Percentiles rank a stretch among this genome's conserved stretches.
These are phyloP conservation scores for Aspergillaceae sp. DNA, from an alignment of 2,329 filamentous ascomycete genomes.

Conservation along the genomic window DNA sequence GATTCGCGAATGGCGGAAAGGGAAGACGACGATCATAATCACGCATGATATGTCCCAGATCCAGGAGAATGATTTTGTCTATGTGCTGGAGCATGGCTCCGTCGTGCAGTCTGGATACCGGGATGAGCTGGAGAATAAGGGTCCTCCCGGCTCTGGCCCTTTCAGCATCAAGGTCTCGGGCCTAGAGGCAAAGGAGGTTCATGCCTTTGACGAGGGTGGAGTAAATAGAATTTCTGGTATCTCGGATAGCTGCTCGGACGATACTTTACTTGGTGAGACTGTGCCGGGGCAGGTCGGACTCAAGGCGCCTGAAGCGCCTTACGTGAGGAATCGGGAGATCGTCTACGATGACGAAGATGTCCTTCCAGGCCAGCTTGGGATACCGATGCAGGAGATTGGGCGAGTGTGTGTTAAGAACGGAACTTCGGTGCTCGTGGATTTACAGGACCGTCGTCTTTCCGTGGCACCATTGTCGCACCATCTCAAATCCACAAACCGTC, in stretches of 20 bases:
- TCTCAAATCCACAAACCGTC: not conserved
- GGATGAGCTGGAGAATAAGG: slow-evolving; percentile 40
- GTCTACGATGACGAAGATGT: not conserved
- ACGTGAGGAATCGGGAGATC: not conserved
- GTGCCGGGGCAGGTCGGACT: not conserved
- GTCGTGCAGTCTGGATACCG: slow-evolving; percentile 63
- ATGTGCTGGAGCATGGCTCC: slow-evolving; percentile 62
- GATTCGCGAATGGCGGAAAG: slow-evolving; percentile 66
- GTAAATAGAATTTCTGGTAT: not conserved
- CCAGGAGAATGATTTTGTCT: slow-evolving; percentile 62
- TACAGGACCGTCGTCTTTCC: not conserved
- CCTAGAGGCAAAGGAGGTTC: too few relatives aligned
- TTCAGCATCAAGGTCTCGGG: too few relatives aligned
- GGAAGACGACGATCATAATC: slow-evolving; percentile 84
- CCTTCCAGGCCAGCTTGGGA: not conserved
- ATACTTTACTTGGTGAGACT: not conserved
- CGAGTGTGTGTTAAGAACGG: not conserved
- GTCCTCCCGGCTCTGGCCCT: too few relatives aligned
- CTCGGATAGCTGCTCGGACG: not conserved
- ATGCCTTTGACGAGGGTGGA: not conserved
- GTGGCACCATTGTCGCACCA: not conserved
- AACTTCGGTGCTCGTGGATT: not conserved
- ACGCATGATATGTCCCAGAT: slow-evolving; percentile 84
- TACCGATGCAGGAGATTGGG: not conserved
- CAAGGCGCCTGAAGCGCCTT: not conserved